These are phyloP conservation scores for Leishmania tarentolae DNA, from an alignment of 208 protist species.

Conservation along the genomic window DNA sequence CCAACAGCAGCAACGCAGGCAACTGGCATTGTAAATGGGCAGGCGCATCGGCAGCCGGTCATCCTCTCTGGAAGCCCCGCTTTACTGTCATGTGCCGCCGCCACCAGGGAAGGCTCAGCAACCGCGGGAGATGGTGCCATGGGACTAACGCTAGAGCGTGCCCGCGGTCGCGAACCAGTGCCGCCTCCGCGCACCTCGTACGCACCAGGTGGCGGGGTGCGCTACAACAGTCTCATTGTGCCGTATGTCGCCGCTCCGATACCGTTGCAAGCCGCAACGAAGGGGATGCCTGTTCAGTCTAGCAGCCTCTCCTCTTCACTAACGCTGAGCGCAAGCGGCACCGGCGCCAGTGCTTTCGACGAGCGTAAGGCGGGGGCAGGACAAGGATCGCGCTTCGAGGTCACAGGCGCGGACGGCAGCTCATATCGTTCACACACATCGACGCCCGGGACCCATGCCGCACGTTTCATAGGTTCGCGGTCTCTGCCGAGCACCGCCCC, in stretches of 20 bases:
- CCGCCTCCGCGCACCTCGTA: slow-evolving; percentile 27
- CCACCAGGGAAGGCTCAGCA: not conserved
- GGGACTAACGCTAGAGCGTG: not conserved
- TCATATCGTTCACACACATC: not conserved
- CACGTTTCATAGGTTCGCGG: not conserved
- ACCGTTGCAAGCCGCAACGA: not conserved
- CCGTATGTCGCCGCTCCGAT: not conserved
- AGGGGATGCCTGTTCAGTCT: not conserved
- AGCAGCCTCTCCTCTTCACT: not conserved
- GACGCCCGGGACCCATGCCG: not conserved
- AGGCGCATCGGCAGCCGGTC: not conserved
- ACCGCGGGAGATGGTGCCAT: not conserved
- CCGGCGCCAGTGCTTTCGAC: not conserved
- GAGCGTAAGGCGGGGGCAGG: not conserved
- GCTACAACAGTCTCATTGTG: slow-evolving; percentile 18
- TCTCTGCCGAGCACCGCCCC: not conserved
- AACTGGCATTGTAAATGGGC: not conserved
- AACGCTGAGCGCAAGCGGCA: not conserved
- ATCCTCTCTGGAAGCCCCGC: not conserved
- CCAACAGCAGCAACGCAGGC: not conserved
- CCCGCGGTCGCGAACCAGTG: slow-evolving; percentile 14
- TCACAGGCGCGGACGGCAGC: not conserved
- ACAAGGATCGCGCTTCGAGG: not conserved
- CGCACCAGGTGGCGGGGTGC: slow-evolving; percentile 29
- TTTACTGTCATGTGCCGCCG: not conserved